These are phyloP conservation scores for Verticillium albo-atrum DNA, from an alignment of 2,329 filamentous ascomycete species.

Conservation along the genomic window DNA sequence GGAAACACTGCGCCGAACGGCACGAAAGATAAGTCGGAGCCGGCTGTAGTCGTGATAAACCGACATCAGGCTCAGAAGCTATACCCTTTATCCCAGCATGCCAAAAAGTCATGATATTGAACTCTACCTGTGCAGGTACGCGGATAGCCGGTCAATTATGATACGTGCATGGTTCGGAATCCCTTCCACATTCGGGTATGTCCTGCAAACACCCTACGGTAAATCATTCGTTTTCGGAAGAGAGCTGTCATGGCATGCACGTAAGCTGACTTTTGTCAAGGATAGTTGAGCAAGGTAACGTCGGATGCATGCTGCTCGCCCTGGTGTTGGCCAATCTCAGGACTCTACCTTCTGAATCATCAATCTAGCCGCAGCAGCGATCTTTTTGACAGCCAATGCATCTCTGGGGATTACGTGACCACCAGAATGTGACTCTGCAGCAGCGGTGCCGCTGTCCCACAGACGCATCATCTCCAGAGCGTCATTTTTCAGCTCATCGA, in stretches of 20 bases:
- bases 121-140: neutral
- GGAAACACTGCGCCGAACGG: no score
- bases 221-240: neutral
- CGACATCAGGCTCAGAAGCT: no score
- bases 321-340: neutral
- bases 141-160: neutral
- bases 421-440: neutral
- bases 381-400: neutral
- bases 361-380: neutral
- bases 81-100: no score
- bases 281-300: neutral
- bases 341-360: neutral
- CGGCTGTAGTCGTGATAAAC: no score
- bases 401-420: neutral
- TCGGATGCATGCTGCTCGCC: no score
- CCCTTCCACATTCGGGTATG: neutral
- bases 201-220: neutral
- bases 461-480: neutral
- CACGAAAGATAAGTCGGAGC: no score
- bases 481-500: neutral
- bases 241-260: no score
- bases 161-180: neutral
- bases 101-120: no score
- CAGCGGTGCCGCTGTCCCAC: neutral
- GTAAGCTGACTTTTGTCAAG: neutral